Base-by-base conservation (phyloP, 768 basidiomycete species). In the Asterophora parasitica region DNA sequence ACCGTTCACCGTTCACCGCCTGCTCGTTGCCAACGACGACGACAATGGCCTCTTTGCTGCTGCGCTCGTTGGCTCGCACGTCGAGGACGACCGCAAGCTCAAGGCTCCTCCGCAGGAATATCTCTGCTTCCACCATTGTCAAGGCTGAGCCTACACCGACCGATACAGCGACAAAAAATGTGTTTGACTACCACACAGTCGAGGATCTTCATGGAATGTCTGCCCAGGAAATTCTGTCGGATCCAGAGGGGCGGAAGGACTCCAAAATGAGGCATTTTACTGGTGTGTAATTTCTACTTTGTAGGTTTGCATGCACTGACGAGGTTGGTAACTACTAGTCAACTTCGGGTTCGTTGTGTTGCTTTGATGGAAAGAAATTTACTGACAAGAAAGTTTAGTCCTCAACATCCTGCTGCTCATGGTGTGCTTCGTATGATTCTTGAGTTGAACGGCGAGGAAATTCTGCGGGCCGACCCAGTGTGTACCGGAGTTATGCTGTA, bases 391-490 rank as follows among this genome's bases (percentile, higher is more conserved):
- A 13, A 39, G 42, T 52, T 49, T 56, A 88, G 91, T 53, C 95
- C 95, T 45, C 95, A 99, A 65, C 95, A 99, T 73, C 95, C 95
- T 46, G 96, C 96, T 46, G 96, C 96, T 12, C 96, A 99, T 66
- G 96, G 96, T 62, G 96, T 99, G 67, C 78, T 99, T 33, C 88
- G 96, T 49, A 79, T 99, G 75, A 99, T 99, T 64, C 71, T 99
- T 45, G 96, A 99, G 68, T 72, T 99, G 58, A 98, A 98, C 61
- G 95, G 95, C 57, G 95, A 99, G 67, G 93, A 92, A 69, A 89
- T 93, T 60, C 73, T 92, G 36, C 82, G 90, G 33, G 82, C 86
- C 7, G 91, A 92, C 64, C 88, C 90, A 15, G 88, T 88, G 54
- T 39, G 82, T 72, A 27, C 35, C 30, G 28, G 0, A 27, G 42